Evolutionary conservation across 805 yeast genomes (phyloP).

Genomic region (Saccharomycopsis babjevae): DNA sequence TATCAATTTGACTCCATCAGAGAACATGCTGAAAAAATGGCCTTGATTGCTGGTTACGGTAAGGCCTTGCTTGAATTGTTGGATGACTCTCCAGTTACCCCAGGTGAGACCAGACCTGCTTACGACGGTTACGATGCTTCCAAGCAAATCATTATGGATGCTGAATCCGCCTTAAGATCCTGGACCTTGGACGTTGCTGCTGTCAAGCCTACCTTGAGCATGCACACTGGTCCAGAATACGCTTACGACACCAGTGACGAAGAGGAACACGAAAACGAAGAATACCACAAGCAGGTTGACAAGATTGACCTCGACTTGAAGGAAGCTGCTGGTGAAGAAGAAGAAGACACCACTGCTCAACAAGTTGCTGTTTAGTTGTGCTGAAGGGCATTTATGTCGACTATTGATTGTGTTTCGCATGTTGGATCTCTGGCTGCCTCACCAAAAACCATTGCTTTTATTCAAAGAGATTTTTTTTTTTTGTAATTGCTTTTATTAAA

Average conservation of each 20-base stretch:
- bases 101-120: conserved; percentile 87
- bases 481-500: too few relatives aligned
- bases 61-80: conserved; percentile 74
- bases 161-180: conserved; percentile 70
- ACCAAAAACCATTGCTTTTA: too few relatives aligned
- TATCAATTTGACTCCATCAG: conserved; percentile 79
- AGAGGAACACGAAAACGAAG: conserved; percentile 38
- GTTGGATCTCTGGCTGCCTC: too few relatives aligned
- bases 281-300: conserved; percentile 38
- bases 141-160: conserved; percentile 77
- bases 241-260: conserved; percentile 37
- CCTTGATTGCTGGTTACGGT: conserved; percentile 83
- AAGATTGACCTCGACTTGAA: conserved; percentile 38
- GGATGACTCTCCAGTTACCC: conserved; percentile 79
- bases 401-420: neutral
- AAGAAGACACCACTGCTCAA: conserved; percentile 11
- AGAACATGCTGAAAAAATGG: conserved; percentile 78
- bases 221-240: conserved; percentile 44
- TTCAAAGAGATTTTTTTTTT: too few relatives aligned
- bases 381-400: neutral
- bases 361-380: neutral
- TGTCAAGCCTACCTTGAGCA: conserved; percentile 70
- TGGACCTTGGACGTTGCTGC: conserved; percentile 82
- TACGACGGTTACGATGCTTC: conserved; percentile 86
- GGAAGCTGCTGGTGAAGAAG: conserved; percentile 17